Base-by-base conservation (phyloP, 179 eudicot species). In the Carnegiea gigantea region DNA sequence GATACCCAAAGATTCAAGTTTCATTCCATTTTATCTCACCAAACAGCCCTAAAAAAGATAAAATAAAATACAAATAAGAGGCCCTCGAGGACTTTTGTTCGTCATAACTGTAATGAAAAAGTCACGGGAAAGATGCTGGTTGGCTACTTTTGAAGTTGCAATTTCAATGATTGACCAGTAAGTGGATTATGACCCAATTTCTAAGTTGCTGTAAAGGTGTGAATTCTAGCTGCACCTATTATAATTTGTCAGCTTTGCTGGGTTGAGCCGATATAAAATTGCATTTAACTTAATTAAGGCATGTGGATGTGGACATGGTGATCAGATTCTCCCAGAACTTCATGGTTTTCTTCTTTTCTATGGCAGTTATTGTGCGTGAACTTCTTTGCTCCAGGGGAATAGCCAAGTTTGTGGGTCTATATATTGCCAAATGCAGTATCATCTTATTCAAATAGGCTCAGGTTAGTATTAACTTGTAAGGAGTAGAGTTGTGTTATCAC, bases 121-220 rank as follows among this genome's bases (percentile, higher is more conserved):
- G 15, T 24, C 18, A 10, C 3, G 18, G 24, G 30, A 1, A 65
- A 65, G 71, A 65, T 24, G 71, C 36, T 65, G 17, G 38, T 26
- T 65, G 38, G 18, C 33, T 26, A 4, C 38, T 65, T 44, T 23
- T 12, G 5, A 10, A 40, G 28, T 46, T 74, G 77, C 59, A 46
- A 74, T 44, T n/a, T 44, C 59, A 24, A 8, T 10, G 60, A 20
- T 46, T 46, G 3, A 5, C 24, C 11, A 46, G 21, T 13, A 4
- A 23, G 77, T 74, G 77, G 77, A 15, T 20, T 74, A 74, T 46
- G 9, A 74, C 59, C 60, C 36, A n/a, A 48, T 26, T 46, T 46
- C 62, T 20, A 17, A 13, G 33, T 75, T 75, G 78, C 64, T 75
- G 36, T 28, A 26, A 75, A 49, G 78, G 21, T 30, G n/a, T 28